phyloP scores from a whole-genome alignment of 148 eudicot genomes.

The Silene uniflora region DNA sequence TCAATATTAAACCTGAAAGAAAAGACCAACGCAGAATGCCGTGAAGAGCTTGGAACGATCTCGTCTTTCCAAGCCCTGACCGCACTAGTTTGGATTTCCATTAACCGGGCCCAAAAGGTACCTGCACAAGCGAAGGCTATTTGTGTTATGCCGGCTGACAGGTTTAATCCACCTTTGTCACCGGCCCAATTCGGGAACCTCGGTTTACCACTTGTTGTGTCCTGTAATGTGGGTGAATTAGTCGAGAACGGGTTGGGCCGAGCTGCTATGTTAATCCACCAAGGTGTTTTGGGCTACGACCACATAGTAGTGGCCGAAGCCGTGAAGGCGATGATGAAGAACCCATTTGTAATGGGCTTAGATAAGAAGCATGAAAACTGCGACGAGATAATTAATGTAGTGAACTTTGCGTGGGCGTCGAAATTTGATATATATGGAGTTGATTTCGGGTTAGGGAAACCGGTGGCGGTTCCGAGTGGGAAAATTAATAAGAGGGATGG shows the following conservation, averaged over 20 bases:
- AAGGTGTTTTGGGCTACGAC: constrained; percentile 42
- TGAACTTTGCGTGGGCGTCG: constrained; percentile 62
- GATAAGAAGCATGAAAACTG: constrained; percentile 24
- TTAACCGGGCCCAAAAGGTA: constrained; percentile 54
- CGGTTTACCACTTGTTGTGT: constrained; percentile 24
- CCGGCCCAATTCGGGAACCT: constrained; percentile 59
- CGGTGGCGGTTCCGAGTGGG: constrained; percentile 60
- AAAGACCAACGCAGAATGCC: constrained; percentile 21
- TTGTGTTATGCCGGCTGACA: constrained; percentile 35
- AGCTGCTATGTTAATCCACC: constrained; percentile 30
- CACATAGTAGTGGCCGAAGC: constrained; percentile 4
- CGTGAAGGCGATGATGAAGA: not conserved
- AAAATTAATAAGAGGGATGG: constrained; percentile 59
- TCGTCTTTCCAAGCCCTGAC: constrained; percentile 60
- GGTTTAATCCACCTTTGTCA: constrained; percentile 50
- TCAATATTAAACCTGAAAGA: constrained; percentile 8
- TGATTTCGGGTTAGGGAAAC: no score
- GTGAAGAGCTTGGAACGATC: not conserved
- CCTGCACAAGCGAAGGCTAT: constrained; percentile 15
- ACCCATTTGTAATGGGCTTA: not conserved
- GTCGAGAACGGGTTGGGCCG: constrained; percentile 38
- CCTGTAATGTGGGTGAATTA: constrained; percentile 53
- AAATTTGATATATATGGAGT: no score
- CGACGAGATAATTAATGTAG: constrained; percentile 16
- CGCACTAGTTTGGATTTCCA: constrained; percentile 64